Base-by-base conservation (phyloP, 768 basidiomycete genomes). In the Filobasidium wieringae region DNA sequence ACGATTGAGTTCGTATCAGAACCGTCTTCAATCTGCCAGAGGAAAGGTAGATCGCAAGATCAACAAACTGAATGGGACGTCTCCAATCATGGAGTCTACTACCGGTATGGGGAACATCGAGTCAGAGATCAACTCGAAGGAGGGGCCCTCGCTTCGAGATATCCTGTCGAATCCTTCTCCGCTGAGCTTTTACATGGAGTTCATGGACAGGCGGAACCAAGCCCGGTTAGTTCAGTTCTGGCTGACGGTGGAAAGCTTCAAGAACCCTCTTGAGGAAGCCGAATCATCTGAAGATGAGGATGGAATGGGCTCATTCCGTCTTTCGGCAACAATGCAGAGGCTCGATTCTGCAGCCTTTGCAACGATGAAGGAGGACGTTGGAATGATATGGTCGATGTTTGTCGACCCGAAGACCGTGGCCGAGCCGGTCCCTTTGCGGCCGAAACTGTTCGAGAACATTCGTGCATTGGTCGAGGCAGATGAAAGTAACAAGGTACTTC, bases 201-300 rank as follows among this genome's bases (percentile, higher is more conserved):
- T 88, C 66, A 92, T 96, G 88, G 95, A 97, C 64, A 81, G 95
- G 14, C 81, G 86, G 7, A 80, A 83, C 59, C 82, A 86, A 30
- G 87, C 91, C 12, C 68, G 88, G 12, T 81, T 89, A 9, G 88
- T 95, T 2, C 93, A 97, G 63, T 99, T 96, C 74, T 97, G 93
- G 93, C 78, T 97, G 1, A 89, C 90, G 0, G 88, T 96, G 2
- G 91, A 99, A 75, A 89, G 88, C 58, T 93, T 97, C 80, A 96
- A 96, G 76, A 89, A 93, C 64, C 95, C 95, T 0, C 75, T 99
- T 27, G 92, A 95, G 72, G 81, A 82, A 2, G 80, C 86, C 5
- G 85, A 89, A 63, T 78, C 78, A 14, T 74, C 68, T 8, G 58
- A 65, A 2, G 70, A 76, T 32, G 82, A 82, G 51, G 83, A 49